These are phyloP conservation scores for Diaporthe nobilis DNA, from an alignment of 2,329 filamentous ascomycete genomes.

Conservation along the genomic window DNA sequence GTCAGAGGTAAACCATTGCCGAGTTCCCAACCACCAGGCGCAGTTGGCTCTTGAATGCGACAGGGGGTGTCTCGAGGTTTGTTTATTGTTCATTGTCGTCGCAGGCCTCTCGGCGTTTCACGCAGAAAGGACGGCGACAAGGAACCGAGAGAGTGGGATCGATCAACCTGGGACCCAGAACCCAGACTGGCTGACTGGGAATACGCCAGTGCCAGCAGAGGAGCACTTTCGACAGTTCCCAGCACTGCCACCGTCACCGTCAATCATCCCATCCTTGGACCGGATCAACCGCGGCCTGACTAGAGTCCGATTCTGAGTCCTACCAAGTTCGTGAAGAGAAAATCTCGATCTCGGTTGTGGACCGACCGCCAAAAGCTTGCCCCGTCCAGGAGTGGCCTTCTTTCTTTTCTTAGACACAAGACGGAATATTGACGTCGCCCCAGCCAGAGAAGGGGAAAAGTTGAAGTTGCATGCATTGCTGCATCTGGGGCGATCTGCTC, in stretches of 20 bases:
- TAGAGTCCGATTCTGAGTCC: not conserved
- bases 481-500: slow-evolving; percentile 13
- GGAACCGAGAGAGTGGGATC: slow-evolving; percentile 1
- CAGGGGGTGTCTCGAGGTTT: slow-evolving; percentile 2
- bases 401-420: slow-evolving; percentile 17
- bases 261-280: slow-evolving; percentile 17
- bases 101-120: slow-evolving; percentile 33
- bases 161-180: not conserved
- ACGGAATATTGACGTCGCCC: slow-evolving; percentile 24
- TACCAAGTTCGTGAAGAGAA: not conserved
- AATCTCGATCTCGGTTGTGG: slow-evolving; percentile 23
- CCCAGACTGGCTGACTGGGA: not conserved
- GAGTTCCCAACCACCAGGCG: slow-evolving; percentile 25
- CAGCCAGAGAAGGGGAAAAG: slow-evolving; percentile 2
- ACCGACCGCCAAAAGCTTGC: not conserved
- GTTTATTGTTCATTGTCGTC: not conserved
- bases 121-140: not conserved
- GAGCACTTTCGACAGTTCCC: slow-evolving; percentile 8
- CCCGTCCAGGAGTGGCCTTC: not conserved
- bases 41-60: slow-evolving; percentile 7
- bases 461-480: slow-evolving; percentile 3
- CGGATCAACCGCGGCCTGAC: slow-evolving; percentile 22
- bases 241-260: slow-evolving; percentile 30
- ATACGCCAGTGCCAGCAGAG: not conserved
- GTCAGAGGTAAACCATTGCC: slow-evolving; percentile 1